Evolutionary conservation across 2,329 filamentous ascomycete species (phyloP).

Genomic region (Claviceps spartinae): DNA sequence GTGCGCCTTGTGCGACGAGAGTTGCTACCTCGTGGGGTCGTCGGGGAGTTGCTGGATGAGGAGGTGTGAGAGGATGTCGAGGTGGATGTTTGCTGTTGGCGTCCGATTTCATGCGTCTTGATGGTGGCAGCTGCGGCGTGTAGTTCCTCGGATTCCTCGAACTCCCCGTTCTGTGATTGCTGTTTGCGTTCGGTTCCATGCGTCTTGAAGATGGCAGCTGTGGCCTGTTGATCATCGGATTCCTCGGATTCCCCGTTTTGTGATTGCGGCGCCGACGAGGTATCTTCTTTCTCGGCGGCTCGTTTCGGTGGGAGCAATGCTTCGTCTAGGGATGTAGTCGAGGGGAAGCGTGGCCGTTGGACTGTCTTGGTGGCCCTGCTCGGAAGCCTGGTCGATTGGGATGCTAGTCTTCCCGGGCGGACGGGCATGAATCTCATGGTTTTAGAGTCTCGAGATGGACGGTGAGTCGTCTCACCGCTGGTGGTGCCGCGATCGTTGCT

Average conservation of each 20-base stretch:
- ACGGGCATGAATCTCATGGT: slow-evolving; percentile 18
- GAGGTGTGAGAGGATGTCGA: neutral
- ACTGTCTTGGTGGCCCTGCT: neutral
- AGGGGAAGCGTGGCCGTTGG: slow-evolving; percentile 14
- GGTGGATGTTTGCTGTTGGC: neutral
- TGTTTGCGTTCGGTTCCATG: neutral
- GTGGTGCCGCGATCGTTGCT: slow-evolving; percentile 32
- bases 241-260: neutral
- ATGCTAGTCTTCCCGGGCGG: slow-evolving; percentile 1
- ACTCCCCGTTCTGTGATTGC: neutral
- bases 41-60: neutral
- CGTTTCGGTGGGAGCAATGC: slow-evolving; percentile 15
- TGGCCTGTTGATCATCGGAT: neutral
- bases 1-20: neutral
- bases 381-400: slow-evolving; percentile 4
- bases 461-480: slow-evolving; percentile 31
- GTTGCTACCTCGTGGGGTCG: neutral
- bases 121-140: no score
- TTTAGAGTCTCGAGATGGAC: slow-evolving; percentile 14
- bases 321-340: slow-evolving; percentile 20
- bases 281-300: slow-evolving; percentile 5
- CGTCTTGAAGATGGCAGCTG: neutral
- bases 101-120: neutral
- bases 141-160: no score
- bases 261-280: neutral